Base-by-base conservation (phyloP, 2,329 filamentous ascomycete genomes). In the Microsporum ferrugineum region DNA sequence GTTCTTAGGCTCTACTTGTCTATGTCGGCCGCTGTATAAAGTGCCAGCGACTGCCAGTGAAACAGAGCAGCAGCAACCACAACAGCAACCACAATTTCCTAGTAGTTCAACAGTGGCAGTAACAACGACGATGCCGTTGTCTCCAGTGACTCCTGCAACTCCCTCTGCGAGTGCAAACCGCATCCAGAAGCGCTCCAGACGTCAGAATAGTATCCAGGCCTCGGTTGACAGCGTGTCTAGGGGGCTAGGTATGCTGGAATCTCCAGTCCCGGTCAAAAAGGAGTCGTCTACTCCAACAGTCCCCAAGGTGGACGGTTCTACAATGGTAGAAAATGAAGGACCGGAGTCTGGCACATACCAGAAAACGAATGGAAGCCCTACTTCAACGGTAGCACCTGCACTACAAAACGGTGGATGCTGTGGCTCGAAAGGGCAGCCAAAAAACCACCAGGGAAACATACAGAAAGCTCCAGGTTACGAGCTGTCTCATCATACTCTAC, bases 21-120 rank as follows among this genome's bases (percentile, higher is more conserved):
- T 76, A 43, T 77, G 75, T 63, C 68, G 75, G 59, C 75, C 75
- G 23, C 64, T 76, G 12, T 76, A 76, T 64, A 69, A 73, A 62
- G 72, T 76, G 1, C 71, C 71, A 8, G 64, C 66, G 23, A 63
- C 65, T 49, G 63, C 65, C 5, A 59, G 66, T 53, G 69, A 71
- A 5, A 45, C 68, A 41, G 61, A 65, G 6, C 63, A 66, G 33
- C 39, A 61, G 60, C 53, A 45, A 43, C 29, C 39, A 14, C 49
- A 45, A 7, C 47, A 56, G 27, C 29, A 47, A 17, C 56, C 58
- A 12, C 55, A 53, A 14, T 45, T 59, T 7, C 41, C 57, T n/a
- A 59, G 57, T 33, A 36, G 55, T 29, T 23, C 47, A 39, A 47
- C 57, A n/a, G 33, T 12, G 23, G 39, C 60, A 23, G 4, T 23